Conservation (phyloP, 345 rosid genomes). For the Citrus sp. region DNA sequence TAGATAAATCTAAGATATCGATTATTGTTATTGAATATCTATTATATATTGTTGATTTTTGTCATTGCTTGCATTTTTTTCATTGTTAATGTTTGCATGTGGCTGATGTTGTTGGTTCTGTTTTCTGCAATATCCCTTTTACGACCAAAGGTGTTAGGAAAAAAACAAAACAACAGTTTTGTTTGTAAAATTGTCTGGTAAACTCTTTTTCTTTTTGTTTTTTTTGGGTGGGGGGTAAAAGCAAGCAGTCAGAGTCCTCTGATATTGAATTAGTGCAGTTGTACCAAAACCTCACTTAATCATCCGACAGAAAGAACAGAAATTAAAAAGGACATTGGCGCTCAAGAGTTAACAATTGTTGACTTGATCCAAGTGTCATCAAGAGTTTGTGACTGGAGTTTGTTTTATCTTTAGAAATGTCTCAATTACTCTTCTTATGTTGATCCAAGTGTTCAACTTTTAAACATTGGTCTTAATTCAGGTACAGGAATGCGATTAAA, state of each 20-base stretch:
- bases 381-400: neutral
- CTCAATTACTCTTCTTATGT: neutral
- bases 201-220: no score
- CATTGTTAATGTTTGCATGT: no score
- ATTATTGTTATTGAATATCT: neutral
- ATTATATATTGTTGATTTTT: no score
- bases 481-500: slow-evolving; percentile 3
- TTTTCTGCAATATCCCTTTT: no score
- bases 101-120: no score
- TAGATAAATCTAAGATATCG: neutral
- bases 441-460: neutral
- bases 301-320: no score
- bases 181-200: no score
- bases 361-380: neutral
- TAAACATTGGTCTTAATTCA: neutral
- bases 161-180: no score
- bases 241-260: neutral
- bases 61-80: no score
- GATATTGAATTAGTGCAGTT: neutral
- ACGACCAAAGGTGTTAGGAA: no score
- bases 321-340: neutral
- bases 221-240: neutral
- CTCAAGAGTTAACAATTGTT: no score
- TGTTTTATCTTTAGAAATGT: neutral
- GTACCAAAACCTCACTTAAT: neutral